phyloP scores from a whole-genome alignment of 202 grass and related monocot genomes.

The Hordeum pubiflorum region DNA sequence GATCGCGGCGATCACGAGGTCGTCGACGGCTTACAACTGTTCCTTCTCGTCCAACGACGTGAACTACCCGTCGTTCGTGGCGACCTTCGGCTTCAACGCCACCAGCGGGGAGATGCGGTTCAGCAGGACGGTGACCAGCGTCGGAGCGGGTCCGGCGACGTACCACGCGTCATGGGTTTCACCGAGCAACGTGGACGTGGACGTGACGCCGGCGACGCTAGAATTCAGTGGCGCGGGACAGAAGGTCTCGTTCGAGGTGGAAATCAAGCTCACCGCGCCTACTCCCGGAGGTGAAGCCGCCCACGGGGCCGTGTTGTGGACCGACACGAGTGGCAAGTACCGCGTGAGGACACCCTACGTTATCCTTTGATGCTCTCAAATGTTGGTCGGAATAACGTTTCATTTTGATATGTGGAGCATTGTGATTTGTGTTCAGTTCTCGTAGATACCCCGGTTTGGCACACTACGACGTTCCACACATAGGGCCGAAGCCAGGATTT shows the following conservation, averaged over 20 bases:
- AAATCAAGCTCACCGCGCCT: conserved; percentile 28
- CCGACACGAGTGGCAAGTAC: conserved; percentile 46
- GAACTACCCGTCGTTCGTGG: conserved; percentile 75
- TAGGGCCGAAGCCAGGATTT: too few relatives aligned
- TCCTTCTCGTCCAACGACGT: conserved; percentile 45
- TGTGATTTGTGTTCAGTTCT: too few relatives aligned
- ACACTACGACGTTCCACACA: too few relatives aligned
- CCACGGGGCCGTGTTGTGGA: conserved; percentile 52
- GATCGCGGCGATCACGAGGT: conserved; percentile 52
- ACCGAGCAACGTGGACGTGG: conserved; percentile 32
- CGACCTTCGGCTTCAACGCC: conserved; percentile 29
- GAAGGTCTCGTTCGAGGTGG: conserved; percentile 51
- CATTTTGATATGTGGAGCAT: too few relatives aligned
- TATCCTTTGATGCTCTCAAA: conserved; percentile 24
- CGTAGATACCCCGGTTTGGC: too few relatives aligned
- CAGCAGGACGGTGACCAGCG: conserved; percentile 54
- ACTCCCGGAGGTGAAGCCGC: conserved; percentile 20
- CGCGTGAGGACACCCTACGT: conserved; percentile 62
- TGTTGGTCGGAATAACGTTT: too few relatives aligned
- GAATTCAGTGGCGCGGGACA: conserved; percentile 37
- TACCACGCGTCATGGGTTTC: conserved; percentile 33
- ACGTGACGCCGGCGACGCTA: conserved; percentile 38
- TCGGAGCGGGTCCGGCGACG: conserved; percentile 25
- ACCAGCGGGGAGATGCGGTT: conserved; percentile 30
- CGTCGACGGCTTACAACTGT: conserved; percentile 46